Conservation (phyloP, 1,284 basidiomycete genomes). For the Marasmius tenuissimus region DNA sequence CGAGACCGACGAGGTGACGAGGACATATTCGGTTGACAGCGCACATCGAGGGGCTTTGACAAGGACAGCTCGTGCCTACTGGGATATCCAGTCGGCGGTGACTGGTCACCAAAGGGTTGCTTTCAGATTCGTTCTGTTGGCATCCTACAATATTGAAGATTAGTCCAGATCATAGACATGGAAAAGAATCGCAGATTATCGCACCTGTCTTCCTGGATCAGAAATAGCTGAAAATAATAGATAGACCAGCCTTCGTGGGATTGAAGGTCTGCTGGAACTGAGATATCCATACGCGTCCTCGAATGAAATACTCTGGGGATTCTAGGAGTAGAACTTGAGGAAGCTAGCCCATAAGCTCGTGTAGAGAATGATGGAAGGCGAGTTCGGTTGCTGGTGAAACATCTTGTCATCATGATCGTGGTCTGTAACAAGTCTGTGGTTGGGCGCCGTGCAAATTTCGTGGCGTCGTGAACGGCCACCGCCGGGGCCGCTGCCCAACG, state of each 20-base stretch:
- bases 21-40: slow-evolving; percentile 60
- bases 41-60: slow-evolving; percentile 58
- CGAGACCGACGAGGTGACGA: slow-evolving; percentile 63
- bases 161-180: background rate
- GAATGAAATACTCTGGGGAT: slow-evolving; percentile 37
- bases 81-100: slow-evolving; percentile 64
- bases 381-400: background rate
- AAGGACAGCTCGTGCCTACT: slow-evolving; percentile 58
- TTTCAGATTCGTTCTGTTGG: slow-evolving; percentile 83
- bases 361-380: background rate
- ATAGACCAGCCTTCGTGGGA: slow-evolving; percentile 54
- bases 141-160: slow-evolving; percentile 52
- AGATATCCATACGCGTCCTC: slow-evolving; percentile 53
- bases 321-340: slow-evolving; percentile 34
- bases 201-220: slow-evolving; percentile 77
- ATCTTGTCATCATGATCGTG: background rate
- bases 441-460: too few species aligned
- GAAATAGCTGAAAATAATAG: slow-evolving; percentile 68
- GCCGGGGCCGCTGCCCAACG: too few species aligned
- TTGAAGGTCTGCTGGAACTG: slow-evolving; percentile 38
- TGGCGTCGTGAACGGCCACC: too few species aligned
- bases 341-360: slow-evolving; percentile 15
- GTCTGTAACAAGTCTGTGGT: too few species aligned
- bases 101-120: slow-evolving; percentile 60
- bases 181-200: slow-evolving; percentile 17